Conservation (phyloP, 106 monocot genomes). For the Narthecium ossifragum region DNA sequence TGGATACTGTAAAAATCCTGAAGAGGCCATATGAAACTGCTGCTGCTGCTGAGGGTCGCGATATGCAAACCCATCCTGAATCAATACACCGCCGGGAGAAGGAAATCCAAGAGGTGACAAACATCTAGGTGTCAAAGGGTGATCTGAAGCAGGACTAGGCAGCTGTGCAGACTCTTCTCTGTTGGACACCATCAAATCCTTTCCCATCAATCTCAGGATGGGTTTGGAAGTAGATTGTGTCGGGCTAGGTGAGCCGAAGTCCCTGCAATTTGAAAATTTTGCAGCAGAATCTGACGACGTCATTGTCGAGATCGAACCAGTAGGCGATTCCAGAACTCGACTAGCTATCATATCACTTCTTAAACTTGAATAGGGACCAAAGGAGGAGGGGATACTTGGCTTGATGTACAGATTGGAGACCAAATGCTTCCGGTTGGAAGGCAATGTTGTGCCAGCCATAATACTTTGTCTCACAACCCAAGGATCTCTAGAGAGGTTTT, state of each 20-base stretch:
- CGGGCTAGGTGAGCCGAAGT: constrained; percentile 19
- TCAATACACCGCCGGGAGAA: not conserved
- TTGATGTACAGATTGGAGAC: constrained; percentile 14
- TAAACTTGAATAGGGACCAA: constrained; percentile 15
- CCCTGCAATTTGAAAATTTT: constrained; percentile 2
- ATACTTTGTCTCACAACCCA: not conserved
- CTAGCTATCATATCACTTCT: not conserved
- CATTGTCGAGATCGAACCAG: not conserved
- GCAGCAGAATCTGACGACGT: constrained; percentile 5
- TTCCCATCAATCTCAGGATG: constrained; percentile 72
- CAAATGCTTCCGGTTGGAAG: too few species aligned
- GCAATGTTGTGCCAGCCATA: constrained; percentile 5
- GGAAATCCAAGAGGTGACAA: constrained; percentile 12
- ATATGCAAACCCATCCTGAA: constrained; percentile 7
- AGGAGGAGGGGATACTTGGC: constrained; percentile 11
- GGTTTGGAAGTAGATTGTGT: constrained; percentile 26
- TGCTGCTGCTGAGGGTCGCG: constrained; percentile 9
- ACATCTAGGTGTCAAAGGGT: not conserved
- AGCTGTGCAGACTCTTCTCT: constrained; percentile 28
- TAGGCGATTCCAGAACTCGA: constrained; percentile 1
- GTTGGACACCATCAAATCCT: constrained; percentile 49
- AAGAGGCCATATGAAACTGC: not conserved
- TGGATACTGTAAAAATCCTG: constrained; percentile 5
- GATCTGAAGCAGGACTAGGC: constrained; percentile 9
- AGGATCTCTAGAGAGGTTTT: constrained; percentile 21